Percentiles rank a stretch among this genome's conserved stretches.
Conservation (phyloP, 2,329 filamentous ascomycete species). For the Zasmidium citrigriseum region DNA sequence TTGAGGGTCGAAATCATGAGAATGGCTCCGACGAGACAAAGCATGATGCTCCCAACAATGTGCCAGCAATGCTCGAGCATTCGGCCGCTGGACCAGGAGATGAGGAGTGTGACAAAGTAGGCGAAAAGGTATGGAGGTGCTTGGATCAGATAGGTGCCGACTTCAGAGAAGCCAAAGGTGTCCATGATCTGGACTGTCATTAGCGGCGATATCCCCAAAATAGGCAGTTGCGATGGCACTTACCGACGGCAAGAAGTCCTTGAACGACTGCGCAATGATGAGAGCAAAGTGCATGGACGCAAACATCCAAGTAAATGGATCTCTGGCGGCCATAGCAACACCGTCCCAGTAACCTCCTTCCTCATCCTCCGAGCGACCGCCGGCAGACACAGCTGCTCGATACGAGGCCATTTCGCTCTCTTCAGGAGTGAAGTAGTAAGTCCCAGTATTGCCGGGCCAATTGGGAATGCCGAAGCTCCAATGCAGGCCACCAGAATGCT, state of each 20-base stretch:
- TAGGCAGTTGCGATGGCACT: no score
- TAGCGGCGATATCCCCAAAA: no score
- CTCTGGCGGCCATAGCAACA: constrained; percentile 13
- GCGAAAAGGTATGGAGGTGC: constrained; percentile 6
- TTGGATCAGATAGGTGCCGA: constrained; percentile 13
- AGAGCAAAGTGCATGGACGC: constrained; percentile 40
- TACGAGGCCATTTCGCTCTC: constrained; percentile 9
- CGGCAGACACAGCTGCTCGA: constrained; percentile 42
- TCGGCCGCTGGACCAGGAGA: constrained; percentile 7
- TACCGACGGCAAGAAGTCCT: constrained; percentile 17
- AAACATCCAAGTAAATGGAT: constrained; percentile 30
- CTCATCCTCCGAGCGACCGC: constrained; percentile 46
- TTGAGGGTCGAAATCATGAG: constrained; percentile 13
- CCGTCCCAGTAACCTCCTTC: constrained; percentile 32
- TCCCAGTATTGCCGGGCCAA: constrained; percentile 8
- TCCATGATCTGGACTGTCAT: constrained; percentile 2
- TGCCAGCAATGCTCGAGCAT: constrained; percentile 9
- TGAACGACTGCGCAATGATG: constrained; percentile 26
- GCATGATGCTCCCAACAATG: constrained; percentile 6
- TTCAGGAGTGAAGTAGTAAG: constrained; percentile 7
- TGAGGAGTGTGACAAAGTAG: constrained; percentile 5
- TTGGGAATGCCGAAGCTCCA: constrained; percentile 8
- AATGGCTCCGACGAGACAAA: constrained; percentile 9
- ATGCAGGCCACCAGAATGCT: constrained; percentile 3
- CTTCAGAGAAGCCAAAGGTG: constrained; percentile 10